These are phyloP conservation scores for Boletus rufocinnamomeus DNA, from an alignment of 768 basidiomycete species.

Conservation along the genomic window DNA sequence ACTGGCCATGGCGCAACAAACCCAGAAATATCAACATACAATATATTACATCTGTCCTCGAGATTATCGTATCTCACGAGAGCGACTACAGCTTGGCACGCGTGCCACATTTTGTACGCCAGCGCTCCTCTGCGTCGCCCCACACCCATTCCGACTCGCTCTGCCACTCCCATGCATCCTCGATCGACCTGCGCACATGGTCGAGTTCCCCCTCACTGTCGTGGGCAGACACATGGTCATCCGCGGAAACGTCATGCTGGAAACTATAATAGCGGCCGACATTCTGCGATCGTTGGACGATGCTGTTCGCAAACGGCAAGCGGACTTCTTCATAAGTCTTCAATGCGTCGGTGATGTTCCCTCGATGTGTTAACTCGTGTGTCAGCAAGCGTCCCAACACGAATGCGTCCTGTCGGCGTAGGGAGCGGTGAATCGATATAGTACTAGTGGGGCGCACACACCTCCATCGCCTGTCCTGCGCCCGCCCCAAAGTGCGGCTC, in stretches of 20 bases:
- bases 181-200: slow-evolving; percentile 9
- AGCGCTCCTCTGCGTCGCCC: slow-evolving; percentile 13
- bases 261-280: slow-evolving; percentile 30
- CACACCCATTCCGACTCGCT: slow-evolving; percentile 7
- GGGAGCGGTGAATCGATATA: background rate
- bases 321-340: slow-evolving; percentile 36
- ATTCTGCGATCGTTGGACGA: slow-evolving; percentile 22
- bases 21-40: too few relatives aligned
- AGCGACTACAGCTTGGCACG: background rate
- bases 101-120: background rate
- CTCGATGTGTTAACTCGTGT: slow-evolving; percentile 21
- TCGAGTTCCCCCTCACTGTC: slow-evolving; percentile 13
- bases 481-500: slow-evolving; percentile 49
- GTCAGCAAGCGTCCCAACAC: slow-evolving; percentile 33
- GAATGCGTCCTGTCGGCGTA: slow-evolving; percentile 28
- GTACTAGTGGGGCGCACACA: slow-evolving; percentile 11
- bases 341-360: slow-evolving; percentile 31
- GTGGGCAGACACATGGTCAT: slow-evolving; percentile 1
- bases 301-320: slow-evolving; percentile 30
- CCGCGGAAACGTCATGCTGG: background rate
- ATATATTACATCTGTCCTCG: too few relatives aligned
- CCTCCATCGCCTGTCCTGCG: slow-evolving; percentile 55
- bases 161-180: slow-evolving; percentile 25
- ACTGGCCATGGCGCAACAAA: too few relatives aligned
- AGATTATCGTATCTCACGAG: background rate